These are phyloP conservation scores for Pestalotiopsis sp. DNA, from an alignment of 2,329 filamentous ascomycete genomes.

Conservation along the genomic window DNA sequence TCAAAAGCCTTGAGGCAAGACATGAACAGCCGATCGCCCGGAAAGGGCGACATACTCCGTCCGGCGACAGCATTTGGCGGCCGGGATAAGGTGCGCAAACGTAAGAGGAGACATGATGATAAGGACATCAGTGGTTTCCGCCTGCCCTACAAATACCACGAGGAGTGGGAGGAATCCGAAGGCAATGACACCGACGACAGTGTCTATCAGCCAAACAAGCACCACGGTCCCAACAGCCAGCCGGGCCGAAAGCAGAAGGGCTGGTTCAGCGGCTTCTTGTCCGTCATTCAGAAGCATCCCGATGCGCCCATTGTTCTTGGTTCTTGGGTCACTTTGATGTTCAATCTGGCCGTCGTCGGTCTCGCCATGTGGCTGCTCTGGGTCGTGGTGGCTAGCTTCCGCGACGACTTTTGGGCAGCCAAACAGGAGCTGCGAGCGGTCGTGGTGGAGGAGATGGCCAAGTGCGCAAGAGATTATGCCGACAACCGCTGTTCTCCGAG, in stretches of 20 bases:
- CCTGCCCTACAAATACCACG: slow-evolving; percentile 45
- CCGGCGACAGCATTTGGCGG: slow-evolving; percentile 33
- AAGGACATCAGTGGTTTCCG: slow-evolving; percentile 52
- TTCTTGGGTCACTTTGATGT: slow-evolving; percentile 59
- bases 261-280: slow-evolving; percentile 47
- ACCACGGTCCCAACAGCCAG: slow-evolving; percentile 16
- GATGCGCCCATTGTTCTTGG: slow-evolving; percentile 62
- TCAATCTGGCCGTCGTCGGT: slow-evolving; percentile 65
- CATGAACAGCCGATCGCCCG: slow-evolving; percentile 48
- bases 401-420: slow-evolving; percentile 74
- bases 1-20: slow-evolving; percentile 33
- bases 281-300: slow-evolving; percentile 58
- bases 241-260: slow-evolving; percentile 34
- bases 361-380: slow-evolving; percentile 68
- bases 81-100: slow-evolving; percentile 53
- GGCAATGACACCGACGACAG: slow-evolving; percentile 52
- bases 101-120: slow-evolving; percentile 54
- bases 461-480: slow-evolving; percentile 73
- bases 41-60: slow-evolving; percentile 66
- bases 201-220: slow-evolving; percentile 27
- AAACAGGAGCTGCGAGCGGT: slow-evolving; percentile 69
- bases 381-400: slow-evolving; percentile 69
- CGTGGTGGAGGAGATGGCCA: slow-evolving; percentile 62
- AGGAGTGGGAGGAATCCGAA: slow-evolving; percentile 47
- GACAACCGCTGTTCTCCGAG: slow-evolving; percentile 73